A percentile compares a stretch with the other conserved stretches of the same genome.
Conservation (phyloP, 495 filamentous ascomycete genomes). For the Tuber brumale region DNA sequence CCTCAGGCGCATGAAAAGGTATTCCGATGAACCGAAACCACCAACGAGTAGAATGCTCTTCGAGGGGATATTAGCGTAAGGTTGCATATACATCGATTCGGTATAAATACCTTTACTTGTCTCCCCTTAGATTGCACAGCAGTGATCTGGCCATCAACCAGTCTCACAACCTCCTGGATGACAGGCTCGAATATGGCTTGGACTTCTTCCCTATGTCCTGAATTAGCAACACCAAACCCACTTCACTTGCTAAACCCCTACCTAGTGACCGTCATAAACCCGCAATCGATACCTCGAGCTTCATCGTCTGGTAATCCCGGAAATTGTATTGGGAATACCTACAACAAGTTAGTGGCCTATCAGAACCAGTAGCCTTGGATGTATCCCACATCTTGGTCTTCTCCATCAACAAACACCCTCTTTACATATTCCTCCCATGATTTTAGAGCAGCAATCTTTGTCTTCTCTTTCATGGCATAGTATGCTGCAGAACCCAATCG, state of each 20-base stretch:
- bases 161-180: slow-evolving; percentile 51
- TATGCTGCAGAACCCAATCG: slow-evolving; percentile 54
- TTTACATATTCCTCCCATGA: slow-evolving; percentile 69
- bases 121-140: slow-evolving; percentile 38
- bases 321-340: slow-evolving; percentile 46
- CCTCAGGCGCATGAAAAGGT: slow-evolving; percentile 55
- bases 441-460: slow-evolving; percentile 43
- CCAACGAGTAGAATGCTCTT: slow-evolving; percentile 59
- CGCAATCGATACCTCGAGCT: slow-evolving; percentile 55
- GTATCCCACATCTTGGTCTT: slow-evolving; percentile 45
- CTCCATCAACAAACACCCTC: slow-evolving; percentile 67
- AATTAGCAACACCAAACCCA: slow-evolving; percentile 20
- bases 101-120: slow-evolving; percentile 18
- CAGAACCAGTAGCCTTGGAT: slow-evolving; percentile 34
- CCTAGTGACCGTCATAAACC: slow-evolving; percentile 56
- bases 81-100: slow-evolving; percentile 43
- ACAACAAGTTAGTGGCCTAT: slow-evolving; percentile 34
- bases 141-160: slow-evolving; percentile 56
- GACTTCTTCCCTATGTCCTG: slow-evolving; percentile 43
- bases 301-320: slow-evolving; percentile 67
- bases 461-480: slow-evolving; percentile 52
- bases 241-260: slow-evolving; percentile 42
- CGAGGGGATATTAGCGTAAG: background rate
- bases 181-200: slow-evolving; percentile 55
- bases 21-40: slow-evolving; percentile 63